Evolutionary conservation across 306 rosid genomes (phyloP), one percentile per base, ranked within the genome.

Genomic region (Casuarina equisetifolia): DNA sequence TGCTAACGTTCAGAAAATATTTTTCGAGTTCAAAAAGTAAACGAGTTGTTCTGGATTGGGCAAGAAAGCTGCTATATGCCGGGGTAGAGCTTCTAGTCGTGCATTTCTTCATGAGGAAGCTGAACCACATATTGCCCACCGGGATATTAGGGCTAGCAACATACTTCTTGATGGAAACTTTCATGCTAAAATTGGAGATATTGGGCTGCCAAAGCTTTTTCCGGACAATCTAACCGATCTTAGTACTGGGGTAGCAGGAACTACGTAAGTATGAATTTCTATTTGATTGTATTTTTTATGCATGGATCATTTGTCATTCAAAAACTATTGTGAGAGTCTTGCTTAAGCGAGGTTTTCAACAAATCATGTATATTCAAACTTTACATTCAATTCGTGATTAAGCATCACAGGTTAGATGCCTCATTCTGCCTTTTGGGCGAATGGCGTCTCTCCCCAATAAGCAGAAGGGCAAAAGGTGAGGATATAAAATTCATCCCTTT

Each of bases 131-230:
- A 85, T 94, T 82, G 98, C 92, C 80, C 98, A 94, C 71, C 88
- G 97, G 86, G 98, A 94, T 83, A 94, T 94, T 78, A 94, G 90
- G 87, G 97, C 98, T 69, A 90, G 97, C 84, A 94, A 94, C 85
- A 88, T 94, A 74, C 91, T 94, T 80, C 90, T 94, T 45, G 95
- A 88, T 70, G 85, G 62, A 74, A 84, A 85, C 50, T 90, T 90
- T 52, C 57, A 40, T 80, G 97, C 98, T 1, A 92, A 92, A 85
- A 90, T 92, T 36, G 97, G 98, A 55, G 97, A 94, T 78, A 92
- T 94, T 74, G 97, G 98, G 69, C 88, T 94, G 48, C 97, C 98
- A 63, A 94, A 94, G 81, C 98, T 92, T 74, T 94, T 92, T 72
- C 97, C 98, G 10, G 98, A 94, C 81, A 90, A 92, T 70, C 91